phyloP scores from a whole-genome alignment of 2,329 filamentous ascomycete genomes.

The Eutypella sp. region DNA sequence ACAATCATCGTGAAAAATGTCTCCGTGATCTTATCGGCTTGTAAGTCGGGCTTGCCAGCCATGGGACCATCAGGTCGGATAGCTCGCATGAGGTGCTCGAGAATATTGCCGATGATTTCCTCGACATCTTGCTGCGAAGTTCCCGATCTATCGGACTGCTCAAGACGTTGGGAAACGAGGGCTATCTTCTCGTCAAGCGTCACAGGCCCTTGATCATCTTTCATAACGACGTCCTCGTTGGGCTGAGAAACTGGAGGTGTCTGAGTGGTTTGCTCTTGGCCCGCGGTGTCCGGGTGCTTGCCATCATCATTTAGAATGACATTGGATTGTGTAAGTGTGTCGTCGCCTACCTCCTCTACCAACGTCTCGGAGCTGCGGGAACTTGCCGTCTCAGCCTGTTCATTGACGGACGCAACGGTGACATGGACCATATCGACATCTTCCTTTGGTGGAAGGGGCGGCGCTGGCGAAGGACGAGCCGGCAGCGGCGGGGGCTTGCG shows the following conservation, averaged over 20 bases:
- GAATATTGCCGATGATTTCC: constrained; percentile 89
- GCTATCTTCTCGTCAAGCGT: constrained; percentile 42
- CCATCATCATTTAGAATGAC: constrained; percentile 24
- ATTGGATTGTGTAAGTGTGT: constrained; percentile 30
- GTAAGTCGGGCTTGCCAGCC: constrained; percentile 59
- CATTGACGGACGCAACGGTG: constrained; percentile 26
- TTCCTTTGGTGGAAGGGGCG: constrained; percentile 24
- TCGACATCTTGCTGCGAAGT: constrained; percentile 88
- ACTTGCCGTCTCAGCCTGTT: constrained; percentile 38
- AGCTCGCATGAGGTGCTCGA: constrained; percentile 85
- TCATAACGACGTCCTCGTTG: constrained; percentile 22
- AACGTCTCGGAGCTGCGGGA: constrained; percentile 48
- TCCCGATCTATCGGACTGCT: constrained; percentile 43
- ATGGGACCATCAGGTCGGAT: constrained; percentile 67
- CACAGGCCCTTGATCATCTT: constrained; percentile 19
- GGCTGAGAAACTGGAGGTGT: constrained; percentile 5
- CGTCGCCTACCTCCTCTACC: constrained; percentile 39
- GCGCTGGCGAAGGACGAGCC: constrained; percentile 38
- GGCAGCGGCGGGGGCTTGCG: constrained; percentile 44
- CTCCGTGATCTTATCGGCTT: constrained; percentile 74
- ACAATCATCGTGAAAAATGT: constrained; percentile 60
- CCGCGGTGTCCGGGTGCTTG: constrained; percentile 3
- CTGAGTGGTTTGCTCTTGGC: neutral
- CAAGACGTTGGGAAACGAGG: constrained; percentile 32
- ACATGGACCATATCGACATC: constrained; percentile 32